phyloP scores from a whole-genome alignment of 306 rosid genomes.

The Cyclanthera cordifolia region DNA sequence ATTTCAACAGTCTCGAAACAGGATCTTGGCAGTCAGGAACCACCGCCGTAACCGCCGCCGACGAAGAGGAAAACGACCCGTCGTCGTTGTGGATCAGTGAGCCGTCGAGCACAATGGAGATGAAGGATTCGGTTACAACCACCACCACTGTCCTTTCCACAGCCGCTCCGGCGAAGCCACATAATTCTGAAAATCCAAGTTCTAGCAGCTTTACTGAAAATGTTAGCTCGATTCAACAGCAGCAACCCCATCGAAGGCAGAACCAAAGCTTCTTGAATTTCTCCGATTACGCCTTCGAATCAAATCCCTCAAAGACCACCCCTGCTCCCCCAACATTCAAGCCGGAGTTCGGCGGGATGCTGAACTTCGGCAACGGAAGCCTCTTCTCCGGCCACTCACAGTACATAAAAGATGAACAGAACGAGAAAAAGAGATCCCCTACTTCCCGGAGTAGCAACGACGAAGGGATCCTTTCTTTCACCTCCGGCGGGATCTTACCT shows the following conservation, averaged over 20 bases:
- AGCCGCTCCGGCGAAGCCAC: constrained; percentile 30
- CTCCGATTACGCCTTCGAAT: constrained; percentile 39
- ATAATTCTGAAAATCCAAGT: constrained; percentile 46
- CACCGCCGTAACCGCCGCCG: constrained; percentile 22
- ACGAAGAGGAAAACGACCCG: constrained; percentile 69
- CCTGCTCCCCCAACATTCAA: constrained; percentile 25
- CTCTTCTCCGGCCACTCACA: constrained; percentile 43
- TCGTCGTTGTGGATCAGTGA: constrained; percentile 70
- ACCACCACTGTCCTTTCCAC: constrained; percentile 15
- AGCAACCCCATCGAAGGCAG: constrained; percentile 20
- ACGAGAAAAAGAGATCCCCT: constrained; percentile 53
- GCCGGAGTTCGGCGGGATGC: constrained; percentile 77
- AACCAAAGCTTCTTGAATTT: constrained; percentile 56
- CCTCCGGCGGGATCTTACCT: constrained; percentile 47
- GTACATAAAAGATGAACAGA: constrained; percentile 27
- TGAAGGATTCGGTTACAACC: constrained; percentile 32
- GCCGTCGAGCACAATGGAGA: constrained; percentile 30
- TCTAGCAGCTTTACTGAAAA: constrained; percentile 9
- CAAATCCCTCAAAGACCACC: constrained; percentile 21
- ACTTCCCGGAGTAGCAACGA: constrained; percentile 56
- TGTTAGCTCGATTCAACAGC: constrained; percentile 23
- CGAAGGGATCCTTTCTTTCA: constrained; percentile 78
- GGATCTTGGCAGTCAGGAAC: constrained; percentile 49
- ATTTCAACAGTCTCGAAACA: constrained; percentile 46
- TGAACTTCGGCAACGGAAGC: constrained; percentile 54